A percentile compares a stretch with the other conserved stretches of the same genome.
phyloP scores from a whole-genome alignment of 176 grass and related monocot genomes.

The Aegilops longissima region DNA sequence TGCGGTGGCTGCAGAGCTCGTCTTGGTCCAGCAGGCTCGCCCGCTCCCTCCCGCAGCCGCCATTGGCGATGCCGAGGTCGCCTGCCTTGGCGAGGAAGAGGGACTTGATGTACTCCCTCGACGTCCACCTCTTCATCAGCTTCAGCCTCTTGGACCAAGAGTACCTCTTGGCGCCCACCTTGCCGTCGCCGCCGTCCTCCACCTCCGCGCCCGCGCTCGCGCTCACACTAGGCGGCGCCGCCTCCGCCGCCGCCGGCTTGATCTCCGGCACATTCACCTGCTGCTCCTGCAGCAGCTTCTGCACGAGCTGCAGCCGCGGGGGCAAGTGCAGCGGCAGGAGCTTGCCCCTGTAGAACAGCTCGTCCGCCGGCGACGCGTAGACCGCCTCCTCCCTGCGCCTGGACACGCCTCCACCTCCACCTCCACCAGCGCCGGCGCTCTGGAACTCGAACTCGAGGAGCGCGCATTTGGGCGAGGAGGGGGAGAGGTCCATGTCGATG shows the following conservation, averaged over 20 bases:
- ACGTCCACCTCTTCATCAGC: constrained; percentile 76
- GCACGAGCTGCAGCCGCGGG: constrained; percentile 72
- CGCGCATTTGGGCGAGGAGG: constrained; percentile 32
- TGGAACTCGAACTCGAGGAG: constrained; percentile 70
- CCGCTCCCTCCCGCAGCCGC: not conserved
- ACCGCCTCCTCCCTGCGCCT: constrained; percentile 3
- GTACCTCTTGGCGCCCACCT: constrained; percentile 49
- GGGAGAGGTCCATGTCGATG: constrained; percentile 90
- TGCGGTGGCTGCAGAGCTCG: constrained; percentile 56
- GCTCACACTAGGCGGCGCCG: not conserved
- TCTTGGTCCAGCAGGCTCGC: constrained; percentile 41
- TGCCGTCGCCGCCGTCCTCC: not conserved
- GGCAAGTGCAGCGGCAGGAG: constrained; percentile 81
- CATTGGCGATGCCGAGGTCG: constrained; percentile 18
- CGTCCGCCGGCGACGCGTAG: constrained; percentile 68
- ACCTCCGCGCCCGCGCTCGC: not conserved
- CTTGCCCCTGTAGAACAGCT: constrained; percentile 97
- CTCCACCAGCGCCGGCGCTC: not conserved
- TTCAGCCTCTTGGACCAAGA: constrained; percentile 68
- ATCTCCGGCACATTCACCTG: not conserved
- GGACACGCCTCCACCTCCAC: not conserved
- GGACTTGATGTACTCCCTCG: constrained; percentile 69
- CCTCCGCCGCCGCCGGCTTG: not conserved
- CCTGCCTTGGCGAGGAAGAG: constrained; percentile 50
- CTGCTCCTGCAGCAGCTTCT: constrained; percentile 62